Evolutionary conservation across 108 stramenopile genomes (phyloP), one percentile per base, ranked within the genome.

Genomic region (Chaetoceros muelleri): DNA sequence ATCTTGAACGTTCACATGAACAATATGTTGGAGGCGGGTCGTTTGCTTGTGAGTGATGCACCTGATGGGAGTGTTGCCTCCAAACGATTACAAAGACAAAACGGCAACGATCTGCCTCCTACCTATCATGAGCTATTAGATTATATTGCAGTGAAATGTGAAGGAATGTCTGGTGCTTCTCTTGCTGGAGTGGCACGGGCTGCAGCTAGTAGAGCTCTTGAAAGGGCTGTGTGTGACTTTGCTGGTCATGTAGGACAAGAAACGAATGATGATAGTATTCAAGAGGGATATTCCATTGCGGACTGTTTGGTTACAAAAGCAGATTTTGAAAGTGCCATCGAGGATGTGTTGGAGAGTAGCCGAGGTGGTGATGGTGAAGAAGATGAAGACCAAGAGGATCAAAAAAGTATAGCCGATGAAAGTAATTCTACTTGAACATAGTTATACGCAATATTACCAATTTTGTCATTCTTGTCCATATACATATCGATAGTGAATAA

Each of bases 141-240:
- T 48, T 50, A 63, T 22, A 49, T 91, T 46, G 85, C 83, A 24
- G 57, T 53, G n/a, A 55, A 74, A 47, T 80, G 81, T 47, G 84
- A 91, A 52, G 83, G 81, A 8, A 80, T 86, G 56, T 79, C 79
- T 1, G 89, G 89, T n/a, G 89, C 89, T 29, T 71, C 73, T 2
- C 54, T 91, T 2, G 85, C 85, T 46, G 85, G 83, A 30, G 83
- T 87, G 10, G 72, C 80, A 24, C 61, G 89, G 34, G 89, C 89
- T 17, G 89, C 89, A 0, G 89, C 89, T 45, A 82, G 80, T 56
- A 81, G 79, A 20, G 74, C 74, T 30, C 26, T 65, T 19, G 85
- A 91, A 64, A 55, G 85, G 40, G 83, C 84, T 28, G 85, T 91
- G 0, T 62, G 63, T 57, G 76, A 70, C 26, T 76, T 82, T 62